A percentile compares a stretch with the other conserved stretches of the same genome.
phyloP scores from a whole-genome alignment of 208 protist species.

The Acanthamoeba healyi region DNA sequence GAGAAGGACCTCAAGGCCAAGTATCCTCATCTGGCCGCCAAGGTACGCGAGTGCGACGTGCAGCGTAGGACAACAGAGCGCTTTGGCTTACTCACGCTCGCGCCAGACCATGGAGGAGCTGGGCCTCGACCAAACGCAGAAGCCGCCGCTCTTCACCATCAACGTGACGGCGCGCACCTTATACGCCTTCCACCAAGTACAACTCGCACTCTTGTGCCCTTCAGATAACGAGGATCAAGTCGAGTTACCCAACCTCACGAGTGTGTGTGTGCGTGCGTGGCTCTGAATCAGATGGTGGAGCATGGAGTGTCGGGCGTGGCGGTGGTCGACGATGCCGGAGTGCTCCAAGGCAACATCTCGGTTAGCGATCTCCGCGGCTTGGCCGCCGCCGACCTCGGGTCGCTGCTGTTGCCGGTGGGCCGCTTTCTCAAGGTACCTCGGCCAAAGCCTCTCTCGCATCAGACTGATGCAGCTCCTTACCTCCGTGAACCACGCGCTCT shows the following conservation, averaged over 20 bases:
- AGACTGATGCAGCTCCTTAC: neutral
- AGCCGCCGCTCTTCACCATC: neutral
- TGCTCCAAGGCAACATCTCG: slow-evolving; percentile 8
- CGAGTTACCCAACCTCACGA: neutral
- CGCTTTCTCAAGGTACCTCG: neutral
- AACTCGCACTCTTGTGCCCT: too few relatives aligned
- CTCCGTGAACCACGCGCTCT: neutral
- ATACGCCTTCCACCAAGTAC: slow-evolving; percentile 24
- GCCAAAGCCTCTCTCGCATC: neutral
- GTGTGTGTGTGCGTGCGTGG: neutral
- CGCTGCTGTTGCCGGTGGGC: neutral
- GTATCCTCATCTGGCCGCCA: neutral
- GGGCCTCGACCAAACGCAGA: neutral
- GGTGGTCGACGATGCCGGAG: neutral
- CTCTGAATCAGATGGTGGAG: slow-evolving; percentile 1
- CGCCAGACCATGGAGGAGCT: neutral
- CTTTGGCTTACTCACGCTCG: neutral
- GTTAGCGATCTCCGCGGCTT: slow-evolving; percentile 37
- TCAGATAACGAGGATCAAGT: too few relatives aligned
- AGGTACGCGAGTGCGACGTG: neutral
- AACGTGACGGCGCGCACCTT: neutral
- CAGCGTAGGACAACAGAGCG: too few relatives aligned
- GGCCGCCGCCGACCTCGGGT: neutral
- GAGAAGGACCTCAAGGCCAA: neutral
- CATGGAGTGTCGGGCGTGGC: slow-evolving; percentile 15